These are phyloP conservation scores for Xylaria nigripes DNA, from an alignment of 495 filamentous ascomycete species.

Conservation along the genomic window DNA sequence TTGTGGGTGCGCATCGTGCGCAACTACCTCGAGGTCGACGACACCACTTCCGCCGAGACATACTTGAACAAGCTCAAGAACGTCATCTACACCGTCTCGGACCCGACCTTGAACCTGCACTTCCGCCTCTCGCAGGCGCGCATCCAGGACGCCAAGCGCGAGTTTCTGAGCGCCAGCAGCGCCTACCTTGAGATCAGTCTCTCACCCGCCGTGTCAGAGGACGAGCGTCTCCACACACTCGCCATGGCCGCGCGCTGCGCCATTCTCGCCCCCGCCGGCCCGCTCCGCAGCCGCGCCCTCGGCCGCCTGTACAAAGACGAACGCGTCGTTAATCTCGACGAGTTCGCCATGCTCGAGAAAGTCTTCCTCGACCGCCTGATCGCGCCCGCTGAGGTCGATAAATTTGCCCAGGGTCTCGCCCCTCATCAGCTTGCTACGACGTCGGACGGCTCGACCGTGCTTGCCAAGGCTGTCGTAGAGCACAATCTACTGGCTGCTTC, in stretches of 20 bases:
- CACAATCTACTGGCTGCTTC: conserved; percentile 87
- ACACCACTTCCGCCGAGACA: conserved; percentile 72
- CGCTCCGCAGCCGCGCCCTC: conserved; percentile 67
- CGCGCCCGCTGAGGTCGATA: conserved; percentile 66
- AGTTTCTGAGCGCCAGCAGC: conserved; percentile 82
- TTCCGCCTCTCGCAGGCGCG: conserved; percentile 88
- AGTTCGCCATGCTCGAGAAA: conserved; percentile 89
- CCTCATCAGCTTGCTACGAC: conserved; percentile 87
- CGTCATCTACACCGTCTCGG: conserved; percentile 66
- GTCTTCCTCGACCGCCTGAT: conserved; percentile 92
- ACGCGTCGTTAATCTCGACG: conserved; percentile 61
- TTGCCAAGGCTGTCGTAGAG: conserved; percentile 90
- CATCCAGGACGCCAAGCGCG: conserved; percentile 81
- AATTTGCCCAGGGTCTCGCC: conserved; percentile 70
- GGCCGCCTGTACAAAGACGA: conserved; percentile 92
- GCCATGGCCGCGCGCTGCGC: conserved; percentile 87
- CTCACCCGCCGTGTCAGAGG: conserved; percentile 66
- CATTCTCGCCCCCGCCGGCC: conserved; percentile 88
- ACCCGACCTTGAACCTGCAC: conserved; percentile 65
- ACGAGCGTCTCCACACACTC: conserved; percentile 71
- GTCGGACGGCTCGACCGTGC: conserved; percentile 81
- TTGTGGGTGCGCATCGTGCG: conserved; percentile 93
- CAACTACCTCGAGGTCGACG: conserved; percentile 89
- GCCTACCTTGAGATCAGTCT: conserved; percentile 82
- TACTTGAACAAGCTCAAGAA: conserved; percentile 92